Percentiles rank a stretch among this genome's conserved stretches.
Conservation (phyloP, 2,329 filamentous ascomycete genomes). For the Thelonectria olida region DNA sequence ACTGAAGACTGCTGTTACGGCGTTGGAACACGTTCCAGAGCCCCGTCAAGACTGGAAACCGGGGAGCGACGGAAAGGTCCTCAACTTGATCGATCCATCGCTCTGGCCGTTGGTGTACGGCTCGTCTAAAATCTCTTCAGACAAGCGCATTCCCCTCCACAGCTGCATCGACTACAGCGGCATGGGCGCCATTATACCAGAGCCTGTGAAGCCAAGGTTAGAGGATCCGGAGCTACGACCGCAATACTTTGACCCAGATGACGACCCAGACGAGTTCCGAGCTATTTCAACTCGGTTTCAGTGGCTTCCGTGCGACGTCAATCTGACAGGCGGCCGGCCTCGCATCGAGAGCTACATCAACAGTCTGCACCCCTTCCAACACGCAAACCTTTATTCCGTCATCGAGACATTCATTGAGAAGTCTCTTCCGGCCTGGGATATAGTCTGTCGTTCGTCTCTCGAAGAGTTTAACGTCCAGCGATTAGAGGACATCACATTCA, state of each 20-base stretch:
- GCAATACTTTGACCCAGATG: no score
- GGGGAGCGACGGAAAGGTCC: constrained; percentile 61
- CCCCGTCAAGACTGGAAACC: constrained; percentile 68
- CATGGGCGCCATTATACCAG: constrained; percentile 33
- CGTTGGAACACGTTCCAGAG: constrained; percentile 61
- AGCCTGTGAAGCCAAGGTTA: neutral
- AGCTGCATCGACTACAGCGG: constrained; percentile 45
- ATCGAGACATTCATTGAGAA: constrained; percentile 52
- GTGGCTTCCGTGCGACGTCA: constrained; percentile 61
- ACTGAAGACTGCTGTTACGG: constrained; percentile 52
- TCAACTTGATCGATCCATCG: constrained; percentile 71
- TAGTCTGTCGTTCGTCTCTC: constrained; percentile 37
- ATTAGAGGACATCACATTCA: neutral
- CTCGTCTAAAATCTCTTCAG: constrained; percentile 45
- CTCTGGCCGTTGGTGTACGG: constrained; percentile 69
- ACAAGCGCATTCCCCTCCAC: constrained; percentile 45
- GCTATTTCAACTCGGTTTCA: constrained; percentile 42
- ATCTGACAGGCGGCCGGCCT: constrained; percentile 47
- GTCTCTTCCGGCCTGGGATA: constrained; percentile 57
- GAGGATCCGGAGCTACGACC: no score
- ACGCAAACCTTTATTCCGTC: constrained; percentile 49
- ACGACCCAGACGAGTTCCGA: neutral
- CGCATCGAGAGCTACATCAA: constrained; percentile 62
- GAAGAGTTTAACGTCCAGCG: neutral
- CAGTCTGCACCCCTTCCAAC: constrained; percentile 56